Conservation (phyloP, 306 rosid genomes). For the Citrullus amarus region DNA sequence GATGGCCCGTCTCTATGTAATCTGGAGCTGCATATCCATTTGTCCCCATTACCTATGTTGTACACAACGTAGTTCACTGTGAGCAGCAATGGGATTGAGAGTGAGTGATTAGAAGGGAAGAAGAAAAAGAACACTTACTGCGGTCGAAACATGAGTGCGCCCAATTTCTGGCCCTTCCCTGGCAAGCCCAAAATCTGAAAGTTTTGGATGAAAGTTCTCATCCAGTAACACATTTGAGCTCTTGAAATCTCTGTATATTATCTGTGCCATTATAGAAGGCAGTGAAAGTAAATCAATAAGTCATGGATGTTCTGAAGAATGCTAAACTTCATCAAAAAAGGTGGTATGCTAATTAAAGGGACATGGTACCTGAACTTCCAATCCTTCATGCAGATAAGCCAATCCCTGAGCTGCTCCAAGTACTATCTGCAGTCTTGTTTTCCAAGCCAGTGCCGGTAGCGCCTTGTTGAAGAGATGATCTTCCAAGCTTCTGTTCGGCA, state of each 20-base stretch:
- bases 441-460: conserved; percentile 43
- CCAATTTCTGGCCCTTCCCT: conserved; percentile 76
- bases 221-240: conserved; percentile 60
- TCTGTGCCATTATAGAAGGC: conserved; percentile 22
- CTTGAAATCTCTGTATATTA: conserved; percentile 73
- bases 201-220: conserved; percentile 58
- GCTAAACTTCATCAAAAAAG: neutral
- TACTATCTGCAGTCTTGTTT: conserved; percentile 50
- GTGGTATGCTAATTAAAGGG: neutral
- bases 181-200: conserved; percentile 88
- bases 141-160: conserved; percentile 77
- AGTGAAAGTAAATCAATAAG: neutral
- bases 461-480: conserved; percentile 56
- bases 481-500: conserved; percentile 64
- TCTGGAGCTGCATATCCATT: conserved; percentile 89
- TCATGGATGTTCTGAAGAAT: neutral
- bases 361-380: conserved; percentile 62
- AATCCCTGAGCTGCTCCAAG: conserved; percentile 74
- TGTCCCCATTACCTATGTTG: conserved; percentile 69
- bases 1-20: conserved; percentile 77
- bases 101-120: conserved; percentile 1
- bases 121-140: conserved; percentile 38
- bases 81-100: neutral
- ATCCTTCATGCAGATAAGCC: conserved; percentile 62
- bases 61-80: neutral